Evolutionary conservation across 2,329 filamentous ascomycete species (phyloP).

Genomic region (Apiospora malaysiana): DNA sequence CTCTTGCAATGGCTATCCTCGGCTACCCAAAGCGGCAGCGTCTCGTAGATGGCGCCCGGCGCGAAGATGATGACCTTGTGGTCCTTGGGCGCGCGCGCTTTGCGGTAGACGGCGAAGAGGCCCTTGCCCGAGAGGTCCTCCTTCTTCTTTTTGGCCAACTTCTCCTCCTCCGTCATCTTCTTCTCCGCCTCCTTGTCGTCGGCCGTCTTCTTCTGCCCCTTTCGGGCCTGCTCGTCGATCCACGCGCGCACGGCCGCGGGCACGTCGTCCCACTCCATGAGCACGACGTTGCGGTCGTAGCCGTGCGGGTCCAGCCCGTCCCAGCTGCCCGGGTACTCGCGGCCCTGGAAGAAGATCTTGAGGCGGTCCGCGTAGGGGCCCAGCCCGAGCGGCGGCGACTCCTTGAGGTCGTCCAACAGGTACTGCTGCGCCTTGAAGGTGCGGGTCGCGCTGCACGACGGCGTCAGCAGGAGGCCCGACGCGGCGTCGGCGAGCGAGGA

Average conservation of each 20-base stretch:
- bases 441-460: constrained; percentile 42
- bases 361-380: constrained; percentile 47
- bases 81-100: constrained; percentile 29
- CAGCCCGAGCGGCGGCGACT: constrained; percentile 45
- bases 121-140: constrained; percentile 23
- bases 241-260: constrained; percentile 52
- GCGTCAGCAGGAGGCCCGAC: constrained; percentile 33
- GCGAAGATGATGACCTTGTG: constrained; percentile 54
- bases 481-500: constrained; percentile 27
- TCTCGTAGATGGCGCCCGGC: constrained; percentile 56
- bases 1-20: constrained; percentile 49
- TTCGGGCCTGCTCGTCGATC: constrained; percentile 44
- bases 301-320: constrained; percentile 58
- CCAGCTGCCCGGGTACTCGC: constrained; percentile 59
- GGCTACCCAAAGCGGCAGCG: constrained; percentile 56
- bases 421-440: constrained; percentile 48
- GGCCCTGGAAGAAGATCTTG: constrained; percentile 46
- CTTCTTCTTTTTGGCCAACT: constrained; percentile 35
- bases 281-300: constrained; percentile 52
- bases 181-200: constrained; percentile 41
- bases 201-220: constrained; percentile 44
- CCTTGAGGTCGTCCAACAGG: constrained; percentile 50
- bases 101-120: constrained; percentile 21
- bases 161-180: constrained; percentile 28
- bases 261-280: constrained; percentile 52